phyloP scores from a whole-genome alignment of 306 rosid species.

The Dalbergia cultrata region DNA sequence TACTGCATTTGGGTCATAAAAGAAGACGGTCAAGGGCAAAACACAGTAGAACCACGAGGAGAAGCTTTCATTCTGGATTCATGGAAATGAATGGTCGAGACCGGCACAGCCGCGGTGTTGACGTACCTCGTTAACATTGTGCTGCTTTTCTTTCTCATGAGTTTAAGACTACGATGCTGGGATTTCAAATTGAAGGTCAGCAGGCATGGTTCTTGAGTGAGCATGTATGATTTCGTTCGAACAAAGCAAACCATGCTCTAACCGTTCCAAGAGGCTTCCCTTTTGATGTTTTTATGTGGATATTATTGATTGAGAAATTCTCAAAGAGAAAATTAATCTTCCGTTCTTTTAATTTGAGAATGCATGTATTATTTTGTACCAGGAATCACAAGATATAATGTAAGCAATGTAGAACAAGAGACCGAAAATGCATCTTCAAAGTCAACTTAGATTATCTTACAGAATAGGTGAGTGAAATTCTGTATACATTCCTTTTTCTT shows the following conservation, averaged over 20 bases:
- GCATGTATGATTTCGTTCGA: conserved; percentile 19
- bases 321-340: conserved; percentile 31
- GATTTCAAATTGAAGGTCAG: conserved; percentile 26
- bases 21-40: conserved; percentile 68
- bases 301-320: conserved; percentile 39
- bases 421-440: conserved; percentile 34
- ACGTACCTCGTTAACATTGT: conserved; percentile 45
- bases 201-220: conserved; percentile 39
- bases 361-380: conserved; percentile 45
- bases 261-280: conserved; percentile 17
- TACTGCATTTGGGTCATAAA: conserved; percentile 67
- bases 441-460: conserved; percentile 4
- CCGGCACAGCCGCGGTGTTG: conserved; percentile 57
- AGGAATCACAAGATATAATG: conserved; percentile 29
- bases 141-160: conserved; percentile 14
- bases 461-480: conserved; percentile 28
- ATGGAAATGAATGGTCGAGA: conserved; percentile 73
- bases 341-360: conserved; percentile 39
- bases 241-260: conserved; percentile 28
- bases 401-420: conserved; percentile 35
- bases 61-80: conserved; percentile 64
- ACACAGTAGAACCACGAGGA: conserved; percentile 69
- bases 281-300: conserved; percentile 15
- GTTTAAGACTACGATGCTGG: conserved; percentile 18
- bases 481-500: background rate